Conservation (phyloP, 1,284 basidiomycete species). For the Melampsora larici-populina region DNA sequence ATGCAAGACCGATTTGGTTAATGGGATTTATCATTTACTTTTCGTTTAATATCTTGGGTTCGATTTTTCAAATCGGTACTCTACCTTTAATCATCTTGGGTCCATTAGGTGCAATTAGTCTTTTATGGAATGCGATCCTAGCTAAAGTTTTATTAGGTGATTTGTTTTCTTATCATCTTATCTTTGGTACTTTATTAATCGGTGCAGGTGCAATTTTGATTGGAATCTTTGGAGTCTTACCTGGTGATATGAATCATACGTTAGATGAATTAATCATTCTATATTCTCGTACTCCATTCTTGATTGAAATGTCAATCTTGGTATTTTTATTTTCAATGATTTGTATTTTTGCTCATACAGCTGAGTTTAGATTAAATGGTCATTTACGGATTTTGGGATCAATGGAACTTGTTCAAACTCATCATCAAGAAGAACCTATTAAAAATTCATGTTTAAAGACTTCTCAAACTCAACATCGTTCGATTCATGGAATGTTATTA, state of each 20-base stretch:
- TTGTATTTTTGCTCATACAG: slow-evolving; percentile 61
- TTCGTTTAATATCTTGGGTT: slow-evolving; percentile 82
- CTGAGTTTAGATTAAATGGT: slow-evolving; percentile 20
- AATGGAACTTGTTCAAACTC: slow-evolving; percentile 58
- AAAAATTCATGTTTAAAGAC: slow-evolving; percentile 25
- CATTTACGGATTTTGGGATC: background rate
- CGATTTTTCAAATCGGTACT: slow-evolving; percentile 88
- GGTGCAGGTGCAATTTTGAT: slow-evolving; percentile 84
- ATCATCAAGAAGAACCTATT: slow-evolving; percentile 49
- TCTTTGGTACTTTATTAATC: slow-evolving; percentile 76
- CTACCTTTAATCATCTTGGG: slow-evolving; percentile 85
- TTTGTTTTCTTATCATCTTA: slow-evolving; percentile 76
- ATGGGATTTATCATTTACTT: slow-evolving; percentile 66
- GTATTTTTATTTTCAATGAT: slow-evolving; percentile 64
- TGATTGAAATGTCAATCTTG: slow-evolving; percentile 74
- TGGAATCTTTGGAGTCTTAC: slow-evolving; percentile 84
- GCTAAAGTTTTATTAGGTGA: slow-evolving; percentile 81
- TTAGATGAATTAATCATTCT: slow-evolving; percentile 79
- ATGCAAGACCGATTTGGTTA: slow-evolving; percentile 77
- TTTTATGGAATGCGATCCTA: slow-evolving; percentile 93
- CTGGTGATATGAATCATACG: slow-evolving; percentile 68
- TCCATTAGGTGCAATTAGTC: slow-evolving; percentile 75
- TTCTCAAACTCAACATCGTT: too few species aligned
- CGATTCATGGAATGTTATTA: too few species aligned
- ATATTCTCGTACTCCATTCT: slow-evolving; percentile 73